Evolutionary conservation across 2,329 filamentous ascomycete species (phyloP).

Genomic region (Endoconidiophora polonica): DNA sequence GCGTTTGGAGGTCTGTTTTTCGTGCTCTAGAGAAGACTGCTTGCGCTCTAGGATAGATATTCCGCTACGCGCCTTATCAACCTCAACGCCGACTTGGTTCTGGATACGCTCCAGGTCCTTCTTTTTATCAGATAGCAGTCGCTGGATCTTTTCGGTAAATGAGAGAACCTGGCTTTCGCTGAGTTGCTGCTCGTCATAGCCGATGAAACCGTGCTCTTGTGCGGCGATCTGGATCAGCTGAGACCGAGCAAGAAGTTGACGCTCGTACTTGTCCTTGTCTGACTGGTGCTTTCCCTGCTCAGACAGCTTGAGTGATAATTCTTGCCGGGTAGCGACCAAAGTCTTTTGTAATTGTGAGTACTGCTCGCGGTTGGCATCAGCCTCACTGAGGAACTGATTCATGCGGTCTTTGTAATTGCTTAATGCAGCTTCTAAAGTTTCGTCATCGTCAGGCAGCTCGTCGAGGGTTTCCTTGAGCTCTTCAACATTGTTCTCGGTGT

Average conservation of each 20-base stretch:
- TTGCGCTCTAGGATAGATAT: constrained; percentile 61
- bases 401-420: constrained; percentile 66
- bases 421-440: constrained; percentile 53
- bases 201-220: constrained; percentile 59
- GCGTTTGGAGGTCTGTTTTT: constrained; percentile 55
- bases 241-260: constrained; percentile 55
- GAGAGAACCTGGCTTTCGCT: constrained; percentile 55
- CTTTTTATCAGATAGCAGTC: constrained; percentile 61
- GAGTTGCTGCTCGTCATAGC: constrained; percentile 58
- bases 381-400: constrained; percentile 44
- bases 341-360: constrained; percentile 48
- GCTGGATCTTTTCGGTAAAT: constrained; percentile 65
- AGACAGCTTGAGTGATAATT: constrained; percentile 35
- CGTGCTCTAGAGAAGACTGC: constrained; percentile 55
- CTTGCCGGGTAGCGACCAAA: constrained; percentile 27
- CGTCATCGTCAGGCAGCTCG: constrained; percentile 63
- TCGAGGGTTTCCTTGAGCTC: constrained; percentile 57
- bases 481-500: constrained; percentile 51
- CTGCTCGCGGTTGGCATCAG: constrained; percentile 42
- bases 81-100: constrained; percentile 55
- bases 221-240: constrained; percentile 65
- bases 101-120: constrained; percentile 59
- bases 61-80: constrained; percentile 52
- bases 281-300: constrained; percentile 69
- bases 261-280: constrained; percentile 73